phyloP scores from a whole-genome alignment of 2,329 filamentous ascomycete genomes.

The Monilinia vaccinii-corymbosi region DNA sequence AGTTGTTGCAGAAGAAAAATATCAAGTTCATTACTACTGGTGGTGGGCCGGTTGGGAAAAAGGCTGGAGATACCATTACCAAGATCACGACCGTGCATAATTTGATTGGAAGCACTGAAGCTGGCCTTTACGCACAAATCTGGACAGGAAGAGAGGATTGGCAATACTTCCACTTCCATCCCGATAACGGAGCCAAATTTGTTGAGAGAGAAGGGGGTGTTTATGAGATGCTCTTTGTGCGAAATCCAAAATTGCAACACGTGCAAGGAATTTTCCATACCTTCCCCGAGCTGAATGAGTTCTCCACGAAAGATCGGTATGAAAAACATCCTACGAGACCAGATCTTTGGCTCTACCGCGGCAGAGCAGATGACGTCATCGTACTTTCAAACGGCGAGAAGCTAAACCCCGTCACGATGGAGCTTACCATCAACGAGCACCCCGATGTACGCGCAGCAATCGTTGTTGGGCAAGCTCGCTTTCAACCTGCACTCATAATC shows the following conservation, averaged over 20 bases:
- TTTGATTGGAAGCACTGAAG: slow-evolving; percentile 7
- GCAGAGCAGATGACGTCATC: slow-evolving; percentile 33
- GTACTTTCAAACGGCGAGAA: slow-evolving; percentile 37
- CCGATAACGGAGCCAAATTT: background rate
- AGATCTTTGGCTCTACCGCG: background rate
- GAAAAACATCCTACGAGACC: background rate
- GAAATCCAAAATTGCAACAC: background rate
- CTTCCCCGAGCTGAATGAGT: slow-evolving; percentile 7
- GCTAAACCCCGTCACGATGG: slow-evolving; percentile 18
- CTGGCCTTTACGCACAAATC: background rate
- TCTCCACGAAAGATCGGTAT: slow-evolving; percentile 1
- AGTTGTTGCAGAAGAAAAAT: background rate
- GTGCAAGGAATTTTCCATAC: slow-evolving; percentile 8
- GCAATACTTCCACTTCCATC: slow-evolving; percentile 6
- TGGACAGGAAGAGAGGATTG: background rate
- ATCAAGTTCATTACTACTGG: slow-evolving; percentile 1
- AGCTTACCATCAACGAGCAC: background rate
- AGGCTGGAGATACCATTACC: slow-evolving; percentile 4
- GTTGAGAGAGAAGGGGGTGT: background rate
- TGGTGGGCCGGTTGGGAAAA: slow-evolving; percentile 1
- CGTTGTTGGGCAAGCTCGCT: slow-evolving; percentile 18
- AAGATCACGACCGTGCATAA: slow-evolving; percentile 1
- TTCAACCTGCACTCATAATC: slow-evolving; percentile 13
- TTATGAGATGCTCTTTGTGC: background rate
- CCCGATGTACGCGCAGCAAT: slow-evolving; percentile 4